These are phyloP conservation scores for Sporothrix dimorphospora DNA, from an alignment of 2,329 filamentous ascomycete species.

Conservation along the genomic window DNA sequence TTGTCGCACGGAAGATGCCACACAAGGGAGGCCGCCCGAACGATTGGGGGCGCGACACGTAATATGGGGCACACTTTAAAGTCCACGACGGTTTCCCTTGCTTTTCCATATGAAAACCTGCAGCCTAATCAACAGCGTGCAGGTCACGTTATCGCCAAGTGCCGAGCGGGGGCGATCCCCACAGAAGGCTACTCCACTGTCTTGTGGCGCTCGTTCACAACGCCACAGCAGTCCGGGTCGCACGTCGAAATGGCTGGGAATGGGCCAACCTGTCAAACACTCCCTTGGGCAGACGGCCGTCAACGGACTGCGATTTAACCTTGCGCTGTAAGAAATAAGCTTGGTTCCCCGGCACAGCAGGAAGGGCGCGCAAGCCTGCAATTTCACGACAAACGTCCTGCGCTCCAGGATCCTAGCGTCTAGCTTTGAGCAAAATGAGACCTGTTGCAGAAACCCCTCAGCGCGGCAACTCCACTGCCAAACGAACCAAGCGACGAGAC, in stretches of 20 bases:
- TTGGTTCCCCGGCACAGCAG: background rate
- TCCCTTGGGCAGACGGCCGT: background rate
- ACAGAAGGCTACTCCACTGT: background rate
- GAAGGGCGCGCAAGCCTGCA: background rate
- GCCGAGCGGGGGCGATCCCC: background rate
- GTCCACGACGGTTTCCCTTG: background rate
- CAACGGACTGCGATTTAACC: background rate
- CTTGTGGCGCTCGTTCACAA: conserved; percentile 15
- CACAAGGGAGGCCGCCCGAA: background rate
- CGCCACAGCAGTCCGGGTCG: background rate
- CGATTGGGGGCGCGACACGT: background rate
- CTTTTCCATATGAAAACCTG: background rate
- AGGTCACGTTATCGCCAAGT: conserved; percentile 19
- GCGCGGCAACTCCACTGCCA: background rate
- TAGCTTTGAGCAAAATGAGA: background rate
- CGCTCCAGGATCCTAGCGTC: background rate
- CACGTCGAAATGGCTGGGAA: conserved; percentile 13
- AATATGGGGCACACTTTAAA: background rate
- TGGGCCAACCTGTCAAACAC: background rate
- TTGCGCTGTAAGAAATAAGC: background rate
- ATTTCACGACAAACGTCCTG: background rate
- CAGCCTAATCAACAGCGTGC: background rate
- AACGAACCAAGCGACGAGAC: background rate
- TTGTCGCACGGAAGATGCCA: background rate
- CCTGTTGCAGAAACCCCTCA: too few relatives aligned